phyloP scores from a whole-genome alignment of 495 filamentous ascomycete genomes.

The Pseudomonodictys pantanalensis region DNA sequence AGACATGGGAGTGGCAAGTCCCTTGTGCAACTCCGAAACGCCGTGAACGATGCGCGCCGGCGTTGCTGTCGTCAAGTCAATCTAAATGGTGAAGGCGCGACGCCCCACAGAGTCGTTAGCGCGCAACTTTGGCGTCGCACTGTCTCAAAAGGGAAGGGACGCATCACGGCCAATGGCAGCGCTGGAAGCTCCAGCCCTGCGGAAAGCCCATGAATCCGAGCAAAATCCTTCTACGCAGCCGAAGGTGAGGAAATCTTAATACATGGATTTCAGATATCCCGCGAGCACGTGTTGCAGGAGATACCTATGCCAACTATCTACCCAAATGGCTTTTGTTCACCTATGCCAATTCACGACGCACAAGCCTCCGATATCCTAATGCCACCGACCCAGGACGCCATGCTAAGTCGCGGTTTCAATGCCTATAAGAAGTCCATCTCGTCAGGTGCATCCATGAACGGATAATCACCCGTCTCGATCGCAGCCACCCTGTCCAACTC shows the following conservation, averaged over 20 bases:
- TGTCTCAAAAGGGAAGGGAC: neutral
- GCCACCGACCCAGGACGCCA: constrained; percentile 22
- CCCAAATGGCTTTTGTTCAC: too few species aligned
- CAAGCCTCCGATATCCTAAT: neutral
- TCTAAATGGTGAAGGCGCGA: too few species aligned
- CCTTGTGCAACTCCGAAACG: too few species aligned
- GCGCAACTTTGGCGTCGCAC: constrained; percentile 19
- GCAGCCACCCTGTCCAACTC: constrained; percentile 75
- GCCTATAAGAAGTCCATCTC: constrained; percentile 36
- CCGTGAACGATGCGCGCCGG: neutral
- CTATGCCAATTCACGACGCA: neutral
- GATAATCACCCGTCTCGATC: constrained; percentile 61
- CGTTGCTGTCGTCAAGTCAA: too few species aligned
- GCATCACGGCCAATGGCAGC: neutral
- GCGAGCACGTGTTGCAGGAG: too few species aligned
- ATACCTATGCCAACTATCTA: too few species aligned
- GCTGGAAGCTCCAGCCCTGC: too few species aligned
- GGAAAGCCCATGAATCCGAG: too few species aligned
- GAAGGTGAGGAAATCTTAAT: too few species aligned
- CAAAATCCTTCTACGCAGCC: too few species aligned
- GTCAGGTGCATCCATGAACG: constrained; percentile 50
- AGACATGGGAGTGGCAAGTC: too few species aligned
- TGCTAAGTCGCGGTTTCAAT: constrained; percentile 5
- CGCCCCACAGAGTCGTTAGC: constrained; percentile 12
- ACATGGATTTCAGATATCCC: too few species aligned